Percentiles rank a stretch among this genome's conserved stretches.
These are phyloP conservation scores for Acanthamoeba triangularis DNA, from an alignment of 208 protist species.

Conservation along the genomic window DNA sequence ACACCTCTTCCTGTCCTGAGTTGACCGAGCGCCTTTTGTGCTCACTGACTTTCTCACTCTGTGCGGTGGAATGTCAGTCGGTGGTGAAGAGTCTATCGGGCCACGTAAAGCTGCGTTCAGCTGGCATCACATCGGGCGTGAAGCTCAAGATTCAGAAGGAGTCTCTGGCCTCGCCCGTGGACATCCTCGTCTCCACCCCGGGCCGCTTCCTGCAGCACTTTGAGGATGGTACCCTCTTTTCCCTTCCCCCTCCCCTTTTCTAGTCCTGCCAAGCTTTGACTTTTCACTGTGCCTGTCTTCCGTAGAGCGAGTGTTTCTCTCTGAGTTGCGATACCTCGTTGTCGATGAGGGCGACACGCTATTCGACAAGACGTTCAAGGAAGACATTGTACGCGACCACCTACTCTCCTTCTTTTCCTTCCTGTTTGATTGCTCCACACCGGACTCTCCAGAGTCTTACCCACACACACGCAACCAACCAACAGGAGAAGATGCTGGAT, in stretches of 20 bases:
- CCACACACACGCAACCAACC: background rate
- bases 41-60: background rate
- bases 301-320: constrained; percentile 55
- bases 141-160: constrained; percentile 60
- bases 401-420: background rate
- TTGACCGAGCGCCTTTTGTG: background rate
- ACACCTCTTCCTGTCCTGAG: background rate
- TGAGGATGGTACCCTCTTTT: background rate
- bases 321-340: constrained; percentile 40
- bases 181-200: constrained; percentile 67
- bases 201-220: constrained; percentile 61
- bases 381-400: background rate
- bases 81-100: constrained; percentile 48
- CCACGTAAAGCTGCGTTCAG: constrained; percentile 15
- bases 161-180: constrained; percentile 10
- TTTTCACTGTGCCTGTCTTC: too few species aligned
- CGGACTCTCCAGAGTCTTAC: background rate
- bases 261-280: too few species aligned
- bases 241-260: background rate
- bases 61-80: background rate
- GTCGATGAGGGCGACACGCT: constrained; percentile 65
- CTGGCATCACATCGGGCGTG: constrained; percentile 1
- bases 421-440: too few species aligned
- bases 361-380: constrained; percentile 61
- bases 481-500: constrained; percentile 1